Percentiles rank a stretch among this genome's conserved stretches.
Conservation (phyloP, 2,329 filamentous ascomycete species). For the Phaeosphaeria sp. region DNA sequence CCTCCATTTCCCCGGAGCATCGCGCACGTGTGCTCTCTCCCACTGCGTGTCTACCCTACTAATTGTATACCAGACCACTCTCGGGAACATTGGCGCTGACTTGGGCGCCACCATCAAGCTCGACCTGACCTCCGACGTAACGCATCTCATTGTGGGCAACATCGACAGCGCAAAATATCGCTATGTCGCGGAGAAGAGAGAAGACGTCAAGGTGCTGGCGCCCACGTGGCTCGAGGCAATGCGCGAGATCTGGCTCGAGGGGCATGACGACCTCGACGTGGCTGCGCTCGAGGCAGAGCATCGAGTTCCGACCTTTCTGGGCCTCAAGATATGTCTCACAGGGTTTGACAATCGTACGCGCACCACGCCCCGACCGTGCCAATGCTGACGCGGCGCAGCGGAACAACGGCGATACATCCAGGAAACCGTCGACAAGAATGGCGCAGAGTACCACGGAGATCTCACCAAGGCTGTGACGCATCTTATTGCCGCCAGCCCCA, state of each 20-base stretch:
- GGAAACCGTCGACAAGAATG: conserved; percentile 70
- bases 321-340: conserved; percentile 70
- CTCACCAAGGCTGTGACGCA: conserved; percentile 87
- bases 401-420: conserved; percentile 74
- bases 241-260: conserved; percentile 78
- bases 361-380: not conserved
- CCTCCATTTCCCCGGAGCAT: conserved; percentile 79
- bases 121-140: conserved; percentile 94
- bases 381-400: conserved; percentile 53
- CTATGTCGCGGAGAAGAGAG: conserved; percentile 88
- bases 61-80: conserved; percentile 52
- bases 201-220: conserved; percentile 82
- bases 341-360: conserved; percentile 70
- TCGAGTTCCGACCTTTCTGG: conserved; percentile 68
- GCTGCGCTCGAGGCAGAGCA: conserved; percentile 70
- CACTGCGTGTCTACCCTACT: conserved; percentile 2
- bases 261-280: conserved; percentile 77
- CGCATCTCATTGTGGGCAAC: conserved; percentile 89
- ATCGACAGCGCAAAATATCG: conserved; percentile 92
- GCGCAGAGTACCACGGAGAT: conserved; percentile 86
- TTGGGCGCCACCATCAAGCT: conserved; percentile 89
- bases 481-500: conserved; percentile 77
- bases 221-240: conserved; percentile 86
- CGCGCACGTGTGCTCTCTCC: conserved; percentile 60
- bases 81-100: conserved; percentile 71